A percentile compares a stretch with the other conserved stretches of the same genome.
Evolutionary conservation across 2,329 filamentous ascomycete species (phyloP).

Genomic region (Didymosphaeria variabile): DNA sequence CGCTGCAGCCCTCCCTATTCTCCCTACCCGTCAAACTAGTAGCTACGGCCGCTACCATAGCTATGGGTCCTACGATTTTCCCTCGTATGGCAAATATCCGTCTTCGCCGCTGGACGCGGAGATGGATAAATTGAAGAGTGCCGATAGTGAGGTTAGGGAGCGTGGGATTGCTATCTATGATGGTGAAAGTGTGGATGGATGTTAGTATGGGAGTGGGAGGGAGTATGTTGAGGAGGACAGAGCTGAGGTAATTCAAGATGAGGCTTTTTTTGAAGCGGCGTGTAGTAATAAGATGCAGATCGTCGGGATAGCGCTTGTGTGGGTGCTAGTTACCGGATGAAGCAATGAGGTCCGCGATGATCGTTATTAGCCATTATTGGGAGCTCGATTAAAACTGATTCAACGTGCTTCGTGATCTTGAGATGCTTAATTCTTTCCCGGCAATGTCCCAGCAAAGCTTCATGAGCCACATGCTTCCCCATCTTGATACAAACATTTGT

Average conservation of each 20-base stretch:
- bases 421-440: too few species aligned
- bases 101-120: neutral
- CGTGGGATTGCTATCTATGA: too few species aligned
- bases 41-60: slow-evolving; percentile 3
- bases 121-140: neutral
- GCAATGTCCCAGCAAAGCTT: too few species aligned
- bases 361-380: too few species aligned
- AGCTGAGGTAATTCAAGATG: neutral
- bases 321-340: too few species aligned
- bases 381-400: too few species aligned
- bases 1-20: neutral
- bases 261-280: neutral
- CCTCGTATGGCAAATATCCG: neutral
- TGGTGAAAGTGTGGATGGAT: neutral
- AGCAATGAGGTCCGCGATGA: too few species aligned
- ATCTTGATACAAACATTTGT: too few species aligned
- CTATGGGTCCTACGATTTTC: neutral
- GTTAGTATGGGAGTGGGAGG: neutral
- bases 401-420: too few species aligned
- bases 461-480: too few species aligned
- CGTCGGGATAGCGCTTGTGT: neutral
- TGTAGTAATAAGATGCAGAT: neutral
- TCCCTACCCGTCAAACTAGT: neutral
- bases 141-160: neutral
- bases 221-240: neutral